These are phyloP conservation scores for Diutina scorzettiae DNA, from an alignment of 1,139 yeast species.

Conservation along the genomic window DNA sequence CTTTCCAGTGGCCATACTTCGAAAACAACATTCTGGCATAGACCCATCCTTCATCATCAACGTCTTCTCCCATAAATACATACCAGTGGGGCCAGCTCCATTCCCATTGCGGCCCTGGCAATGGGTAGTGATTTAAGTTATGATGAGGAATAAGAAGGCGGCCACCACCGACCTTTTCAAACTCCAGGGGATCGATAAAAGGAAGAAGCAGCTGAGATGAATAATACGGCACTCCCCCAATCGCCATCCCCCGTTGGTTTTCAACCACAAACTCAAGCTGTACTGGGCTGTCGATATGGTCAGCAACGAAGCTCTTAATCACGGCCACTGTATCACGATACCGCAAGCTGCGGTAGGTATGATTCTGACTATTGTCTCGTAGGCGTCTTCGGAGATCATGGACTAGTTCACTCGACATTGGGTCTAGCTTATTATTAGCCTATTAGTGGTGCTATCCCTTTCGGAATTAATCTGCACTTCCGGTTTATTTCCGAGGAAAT, in stretches of 20 bases:
- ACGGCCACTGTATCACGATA: neutral
- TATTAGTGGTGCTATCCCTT: too few relatives aligned
- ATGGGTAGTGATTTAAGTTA: conserved; percentile 32
- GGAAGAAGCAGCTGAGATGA: conserved; percentile 46
- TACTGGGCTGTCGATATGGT: conserved; percentile 6
- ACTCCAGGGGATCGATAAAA: conserved; percentile 44
- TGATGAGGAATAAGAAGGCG: conserved; percentile 16
- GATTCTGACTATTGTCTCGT: neutral
- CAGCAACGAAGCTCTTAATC: neutral
- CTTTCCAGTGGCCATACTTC: conserved; percentile 38
- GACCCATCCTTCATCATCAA: conserved; percentile 73
- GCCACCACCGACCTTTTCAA: conserved; percentile 20
- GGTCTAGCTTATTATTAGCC: too few relatives aligned
- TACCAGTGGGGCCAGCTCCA: conserved; percentile 73
- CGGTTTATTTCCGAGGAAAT: too few relatives aligned
- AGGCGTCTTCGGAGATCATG: neutral
- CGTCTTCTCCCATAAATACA: conserved; percentile 56
- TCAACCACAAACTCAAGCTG: conserved; percentile 40
- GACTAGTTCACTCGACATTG: neutral
- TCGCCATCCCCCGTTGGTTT: conserved; percentile 57
- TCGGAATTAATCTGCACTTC: too few relatives aligned
- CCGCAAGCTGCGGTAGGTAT: neutral
- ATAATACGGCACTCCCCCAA: conserved; percentile 55
- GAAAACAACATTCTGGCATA: conserved; percentile 38
- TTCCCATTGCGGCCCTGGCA: conserved; percentile 57